These are phyloP conservation scores for Coccomyxa sp. DNA, from an alignment of 139 green algal species.

Conservation along the genomic window DNA sequence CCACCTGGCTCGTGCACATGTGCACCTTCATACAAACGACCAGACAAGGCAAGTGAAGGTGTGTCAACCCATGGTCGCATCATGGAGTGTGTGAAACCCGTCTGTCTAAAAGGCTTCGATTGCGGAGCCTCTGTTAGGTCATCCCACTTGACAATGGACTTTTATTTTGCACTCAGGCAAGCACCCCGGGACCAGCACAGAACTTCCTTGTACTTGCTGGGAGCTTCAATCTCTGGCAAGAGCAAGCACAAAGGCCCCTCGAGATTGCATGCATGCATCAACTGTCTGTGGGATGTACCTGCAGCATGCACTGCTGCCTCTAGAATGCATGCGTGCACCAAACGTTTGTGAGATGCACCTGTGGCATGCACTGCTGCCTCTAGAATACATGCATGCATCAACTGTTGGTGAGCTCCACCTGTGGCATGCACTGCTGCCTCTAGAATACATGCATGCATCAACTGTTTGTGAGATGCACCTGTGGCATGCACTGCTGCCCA, in stretches of 20 bases:
- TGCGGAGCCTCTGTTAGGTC: neutral
- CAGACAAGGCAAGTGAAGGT: neutral
- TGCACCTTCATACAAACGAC: no score
- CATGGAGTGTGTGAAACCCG: no score
- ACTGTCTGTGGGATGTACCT: neutral
- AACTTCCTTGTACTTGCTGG: neutral
- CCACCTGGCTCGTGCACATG: neutral
- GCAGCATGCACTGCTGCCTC: no score
- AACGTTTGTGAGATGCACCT: neutral
- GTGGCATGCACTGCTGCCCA: neutral
- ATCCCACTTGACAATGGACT: neutral
- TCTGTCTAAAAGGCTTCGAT: no score
- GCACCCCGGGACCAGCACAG: neutral
- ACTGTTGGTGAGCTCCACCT: neutral
- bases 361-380: neutral
- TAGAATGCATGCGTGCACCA: no score
- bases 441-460: no score
- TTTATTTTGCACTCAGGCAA: no score
- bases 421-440: neutral
- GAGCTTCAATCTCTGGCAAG: neutral
- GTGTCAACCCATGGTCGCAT: no score
- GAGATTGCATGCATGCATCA: neutral
- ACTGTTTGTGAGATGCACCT: neutral
- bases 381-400: no score
- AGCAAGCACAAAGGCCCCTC: neutral